Conservation (phyloP, 2,329 filamentous ascomycete species). For the Apiospora pterosperma region DNA sequence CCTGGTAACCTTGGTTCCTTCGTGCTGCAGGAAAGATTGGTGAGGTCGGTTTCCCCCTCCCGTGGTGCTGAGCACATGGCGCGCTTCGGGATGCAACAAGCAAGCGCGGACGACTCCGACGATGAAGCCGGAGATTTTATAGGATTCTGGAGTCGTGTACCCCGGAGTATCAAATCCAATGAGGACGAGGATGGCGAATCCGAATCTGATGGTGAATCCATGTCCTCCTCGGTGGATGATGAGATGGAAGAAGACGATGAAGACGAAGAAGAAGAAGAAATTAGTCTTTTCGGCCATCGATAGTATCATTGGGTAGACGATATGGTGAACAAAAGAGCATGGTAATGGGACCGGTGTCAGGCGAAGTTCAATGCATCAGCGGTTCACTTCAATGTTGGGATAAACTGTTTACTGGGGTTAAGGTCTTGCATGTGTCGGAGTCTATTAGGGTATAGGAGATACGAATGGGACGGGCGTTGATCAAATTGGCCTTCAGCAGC, state of each 20-base stretch:
- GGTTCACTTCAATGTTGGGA: neutral
- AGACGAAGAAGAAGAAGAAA: slow-evolving; percentile 41
- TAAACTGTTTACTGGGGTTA: slow-evolving; percentile 1
- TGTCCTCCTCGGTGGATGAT: slow-evolving; percentile 31
- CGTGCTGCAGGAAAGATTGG: slow-evolving; percentile 35
- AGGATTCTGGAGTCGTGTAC: slow-evolving; percentile 53
- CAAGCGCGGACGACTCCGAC: slow-evolving; percentile 29
- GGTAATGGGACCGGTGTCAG: neutral
- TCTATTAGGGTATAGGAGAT: neutral
- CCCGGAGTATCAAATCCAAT: slow-evolving; percentile 32
- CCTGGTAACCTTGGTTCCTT: slow-evolving; percentile 11
- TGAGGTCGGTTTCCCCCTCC: slow-evolving; percentile 43
- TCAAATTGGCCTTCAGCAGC: neutral
- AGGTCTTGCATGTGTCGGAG: neutral
- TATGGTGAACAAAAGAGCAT: neutral
- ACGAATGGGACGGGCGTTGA: neutral
- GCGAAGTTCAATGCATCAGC: neutral
- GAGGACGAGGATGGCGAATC: slow-evolving; percentile 31
- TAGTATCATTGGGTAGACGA: slow-evolving; percentile 12
- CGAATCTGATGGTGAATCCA: slow-evolving; percentile 23
- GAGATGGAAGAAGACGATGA: slow-evolving; percentile 46
- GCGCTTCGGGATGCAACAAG: slow-evolving; percentile 14
- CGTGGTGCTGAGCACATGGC: slow-evolving; percentile 16
- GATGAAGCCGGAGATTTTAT: slow-evolving; percentile 56
- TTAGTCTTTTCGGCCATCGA: slow-evolving; percentile 35